Conservation (phyloP, 257 asterid genomes). For the Solanum paucissectum region DNA sequence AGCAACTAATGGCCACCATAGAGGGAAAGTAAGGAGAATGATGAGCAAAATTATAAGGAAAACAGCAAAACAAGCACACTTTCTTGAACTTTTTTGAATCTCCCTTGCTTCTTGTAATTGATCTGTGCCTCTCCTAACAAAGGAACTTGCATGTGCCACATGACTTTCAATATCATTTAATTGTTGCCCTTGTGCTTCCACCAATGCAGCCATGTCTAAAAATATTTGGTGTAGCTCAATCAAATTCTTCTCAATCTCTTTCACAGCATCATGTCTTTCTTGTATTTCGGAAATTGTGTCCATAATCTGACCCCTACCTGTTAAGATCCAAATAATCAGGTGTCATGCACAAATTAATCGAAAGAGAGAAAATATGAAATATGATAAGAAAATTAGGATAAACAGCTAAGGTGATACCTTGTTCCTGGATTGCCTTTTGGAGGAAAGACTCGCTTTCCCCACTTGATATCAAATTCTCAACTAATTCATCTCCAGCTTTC, state of each 20-base stretch:
- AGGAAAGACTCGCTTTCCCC: constrained; percentile 36
- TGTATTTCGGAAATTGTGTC: constrained; percentile 36
- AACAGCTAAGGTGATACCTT: neutral
- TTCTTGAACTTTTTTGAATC: constrained; percentile 23
- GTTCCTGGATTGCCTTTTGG: constrained; percentile 39
- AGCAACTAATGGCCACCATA: constrained; percentile 18
- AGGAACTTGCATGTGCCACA: constrained; percentile 34
- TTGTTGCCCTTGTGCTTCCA: constrained; percentile 38
- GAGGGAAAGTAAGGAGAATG: constrained; percentile 18
- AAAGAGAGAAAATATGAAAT: neutral
- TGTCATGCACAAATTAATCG: neutral
- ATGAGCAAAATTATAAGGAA: constrained; percentile 11
- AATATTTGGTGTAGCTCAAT: constrained; percentile 31
- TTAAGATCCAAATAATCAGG: neutral
- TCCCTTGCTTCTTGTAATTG: constrained; percentile 28
- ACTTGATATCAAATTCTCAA: constrained; percentile 33
- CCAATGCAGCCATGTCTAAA: constrained; percentile 38
- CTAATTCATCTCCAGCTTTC: constrained; percentile 18
- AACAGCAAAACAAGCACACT: constrained; percentile 25
- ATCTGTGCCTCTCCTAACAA: constrained; percentile 26
- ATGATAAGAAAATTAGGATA: neutral
- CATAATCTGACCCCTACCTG: constrained; percentile 28
- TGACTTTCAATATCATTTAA: constrained; percentile 32
- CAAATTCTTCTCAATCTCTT: constrained; percentile 34
- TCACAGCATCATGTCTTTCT: constrained; percentile 35